Evolutionary conservation across 495 filamentous ascomycete genomes (phyloP).

Genomic region (Bacidia rubella): DNA sequence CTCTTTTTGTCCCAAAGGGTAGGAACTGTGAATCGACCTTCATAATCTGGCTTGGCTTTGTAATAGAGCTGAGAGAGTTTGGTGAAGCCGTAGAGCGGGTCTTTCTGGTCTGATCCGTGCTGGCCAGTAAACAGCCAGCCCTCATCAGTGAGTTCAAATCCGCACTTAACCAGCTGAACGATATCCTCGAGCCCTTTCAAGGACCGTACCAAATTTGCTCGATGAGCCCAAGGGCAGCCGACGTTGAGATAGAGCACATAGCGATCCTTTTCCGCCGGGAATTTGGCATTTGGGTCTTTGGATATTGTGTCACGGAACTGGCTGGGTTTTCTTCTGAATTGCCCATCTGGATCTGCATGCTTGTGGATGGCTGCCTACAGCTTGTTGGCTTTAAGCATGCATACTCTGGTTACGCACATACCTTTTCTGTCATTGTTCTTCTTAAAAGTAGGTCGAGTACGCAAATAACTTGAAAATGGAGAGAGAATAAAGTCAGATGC

Average conservation of each 20-base stretch:
- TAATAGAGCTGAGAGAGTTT: slow-evolving; percentile 63
- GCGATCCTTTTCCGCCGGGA: slow-evolving; percentile 58
- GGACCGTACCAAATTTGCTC: slow-evolving; percentile 59
- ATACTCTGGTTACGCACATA: background rate
- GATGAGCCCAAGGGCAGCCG: slow-evolving; percentile 76
- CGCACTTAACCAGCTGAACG: slow-evolving; percentile 54
- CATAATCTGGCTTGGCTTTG: slow-evolving; percentile 50
- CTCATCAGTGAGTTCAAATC: slow-evolving; percentile 48
- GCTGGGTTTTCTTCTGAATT: slow-evolving; percentile 36
- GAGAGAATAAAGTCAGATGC: too few relatives aligned
- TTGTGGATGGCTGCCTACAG: slow-evolving; percentile 21
- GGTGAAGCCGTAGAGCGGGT: slow-evolving; percentile 51
- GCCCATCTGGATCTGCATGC: slow-evolving; percentile 33
- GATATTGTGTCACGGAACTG: slow-evolving; percentile 39
- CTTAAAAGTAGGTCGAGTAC: too few relatives aligned
- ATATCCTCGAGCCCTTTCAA: slow-evolving; percentile 68
- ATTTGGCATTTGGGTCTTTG: slow-evolving; percentile 40
- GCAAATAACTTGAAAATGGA: too few relatives aligned
- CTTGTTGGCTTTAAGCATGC: background rate
- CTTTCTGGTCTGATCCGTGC: slow-evolving; percentile 39
- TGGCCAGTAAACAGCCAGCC: slow-evolving; percentile 64
- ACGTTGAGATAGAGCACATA: slow-evolving; percentile 69
- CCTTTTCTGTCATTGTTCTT: background rate
- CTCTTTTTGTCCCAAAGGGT: slow-evolving; percentile 63
- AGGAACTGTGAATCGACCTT: slow-evolving; percentile 68